These are phyloP conservation scores for Penicillium digitatum DNA, from an alignment of 2,329 filamentous ascomycete species.

Conservation along the genomic window DNA sequence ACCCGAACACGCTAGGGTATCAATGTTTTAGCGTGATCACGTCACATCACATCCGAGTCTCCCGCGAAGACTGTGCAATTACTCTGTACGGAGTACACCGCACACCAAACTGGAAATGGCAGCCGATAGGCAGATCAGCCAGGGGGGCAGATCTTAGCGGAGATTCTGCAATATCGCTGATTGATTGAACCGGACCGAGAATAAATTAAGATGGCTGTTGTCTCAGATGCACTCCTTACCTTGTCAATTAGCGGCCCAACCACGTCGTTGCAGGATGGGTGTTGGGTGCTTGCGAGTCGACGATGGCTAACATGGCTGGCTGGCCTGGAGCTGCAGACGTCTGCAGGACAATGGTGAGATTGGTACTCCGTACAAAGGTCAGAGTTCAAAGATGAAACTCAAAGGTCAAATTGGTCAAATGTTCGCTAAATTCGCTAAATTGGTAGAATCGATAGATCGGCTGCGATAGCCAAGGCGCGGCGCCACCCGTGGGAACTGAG, in stretches of 20 bases:
- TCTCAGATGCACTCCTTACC: constrained; percentile 21
- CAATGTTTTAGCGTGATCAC: neutral
- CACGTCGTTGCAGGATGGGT: constrained; percentile 7
- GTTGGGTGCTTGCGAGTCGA: constrained; percentile 8
- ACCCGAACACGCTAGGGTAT: neutral
- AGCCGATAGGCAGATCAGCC: constrained; percentile 2
- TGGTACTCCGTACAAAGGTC: neutral
- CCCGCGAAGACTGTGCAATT: neutral
- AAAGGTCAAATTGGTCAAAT: neutral
- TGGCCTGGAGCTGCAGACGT: neutral
- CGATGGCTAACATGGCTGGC: constrained; percentile 11
- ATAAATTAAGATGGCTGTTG: constrained; percentile 12
- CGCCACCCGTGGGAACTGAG: constrained; percentile 3
- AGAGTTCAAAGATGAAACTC: neutral
- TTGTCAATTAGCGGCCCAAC: constrained; percentile 17
- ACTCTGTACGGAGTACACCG: neutral
- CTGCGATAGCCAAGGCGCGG: neutral
- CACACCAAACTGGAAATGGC: neutral
- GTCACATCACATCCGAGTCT: constrained; percentile 2
- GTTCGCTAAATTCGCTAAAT: neutral
- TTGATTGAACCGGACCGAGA: constrained; percentile 7
- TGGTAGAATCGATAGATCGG: constrained; percentile 3
- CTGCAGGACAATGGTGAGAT: neutral
- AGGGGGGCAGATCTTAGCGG: neutral
- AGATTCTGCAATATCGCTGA: constrained; percentile 5